Evolutionary conservation across 331 rosid species (phyloP).

Genomic region (Acacia concinna): DNA sequence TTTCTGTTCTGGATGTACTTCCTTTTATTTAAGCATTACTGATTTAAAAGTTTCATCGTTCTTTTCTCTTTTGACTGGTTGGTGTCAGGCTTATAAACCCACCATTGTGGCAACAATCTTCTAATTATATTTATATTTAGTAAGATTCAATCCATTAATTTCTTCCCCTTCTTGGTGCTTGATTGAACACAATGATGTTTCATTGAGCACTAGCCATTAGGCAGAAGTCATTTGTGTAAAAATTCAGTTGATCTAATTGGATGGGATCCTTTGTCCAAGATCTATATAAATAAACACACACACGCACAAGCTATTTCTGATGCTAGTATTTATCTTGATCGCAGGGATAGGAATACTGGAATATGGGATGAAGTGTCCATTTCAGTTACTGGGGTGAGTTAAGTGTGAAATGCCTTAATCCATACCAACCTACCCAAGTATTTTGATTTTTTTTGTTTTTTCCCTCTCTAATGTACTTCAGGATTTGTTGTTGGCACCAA

Average conservation of each 20-base stretch:
- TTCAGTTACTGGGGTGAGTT: slow-evolving; percentile 83
- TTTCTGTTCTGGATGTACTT: slow-evolving; percentile 15
- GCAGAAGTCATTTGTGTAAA: neutral
- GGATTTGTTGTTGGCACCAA: slow-evolving; percentile 11
- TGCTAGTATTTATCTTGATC: slow-evolving; percentile 30
- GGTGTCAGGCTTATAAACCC: neutral
- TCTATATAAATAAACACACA: neutral
- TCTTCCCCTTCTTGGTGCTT: neutral
- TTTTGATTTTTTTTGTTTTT: neutral
- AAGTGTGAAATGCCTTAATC: slow-evolving; percentile 19
- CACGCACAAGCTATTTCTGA: slow-evolving; percentile 3
- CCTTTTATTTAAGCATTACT: neutral
- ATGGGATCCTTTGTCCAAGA: neutral
- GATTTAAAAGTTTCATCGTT: neutral
- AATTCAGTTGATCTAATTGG: neutral
- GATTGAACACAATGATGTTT: neutral
- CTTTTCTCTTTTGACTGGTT: slow-evolving; percentile 18
- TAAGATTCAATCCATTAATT: slow-evolving; percentile 3
- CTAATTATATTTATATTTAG: slow-evolving; percentile 7
- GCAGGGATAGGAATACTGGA: slow-evolving; percentile 98
- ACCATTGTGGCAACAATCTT: slow-evolving; percentile 1
- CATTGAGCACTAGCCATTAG: neutral
- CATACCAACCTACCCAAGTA: slow-evolving; percentile 4
- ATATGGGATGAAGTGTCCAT: slow-evolving; percentile 96
- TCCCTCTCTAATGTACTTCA: neutral